Percentiles rank a stretch among this genome's conserved stretches.
Conservation (phyloP, 306 rosid species). For the Vachellia collinsii region DNA sequence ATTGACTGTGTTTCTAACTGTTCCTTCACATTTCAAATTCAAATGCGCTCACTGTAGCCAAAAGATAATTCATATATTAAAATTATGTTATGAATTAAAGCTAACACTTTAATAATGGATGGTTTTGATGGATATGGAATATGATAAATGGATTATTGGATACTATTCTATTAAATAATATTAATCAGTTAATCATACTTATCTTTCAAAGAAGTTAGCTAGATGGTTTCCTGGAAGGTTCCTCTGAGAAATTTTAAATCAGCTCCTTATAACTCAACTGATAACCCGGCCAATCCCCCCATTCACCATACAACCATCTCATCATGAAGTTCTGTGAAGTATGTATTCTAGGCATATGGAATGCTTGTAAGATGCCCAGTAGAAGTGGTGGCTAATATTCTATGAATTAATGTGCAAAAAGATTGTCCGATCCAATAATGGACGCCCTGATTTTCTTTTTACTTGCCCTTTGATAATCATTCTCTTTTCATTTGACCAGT, state of each 20-base stretch:
- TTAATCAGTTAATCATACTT: not conserved
- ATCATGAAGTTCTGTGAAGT: not conserved
- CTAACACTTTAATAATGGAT: not conserved
- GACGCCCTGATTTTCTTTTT: constrained; percentile 6
- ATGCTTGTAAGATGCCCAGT: not conserved
- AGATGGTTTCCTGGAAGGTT: not conserved
- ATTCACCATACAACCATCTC: not conserved
- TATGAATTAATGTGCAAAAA: not conserved
- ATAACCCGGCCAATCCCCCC: not conserved
- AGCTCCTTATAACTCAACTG: not conserved
- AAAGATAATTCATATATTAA: not conserved
- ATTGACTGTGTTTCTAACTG: not conserved
- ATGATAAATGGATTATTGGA: not conserved
- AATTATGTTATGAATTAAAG: not conserved
- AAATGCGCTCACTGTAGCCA: not conserved
- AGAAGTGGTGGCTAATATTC: not conserved
- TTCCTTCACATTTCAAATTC: not conserved
- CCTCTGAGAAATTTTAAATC: not conserved
- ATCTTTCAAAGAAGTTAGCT: not conserved
- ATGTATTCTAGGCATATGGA: not conserved
- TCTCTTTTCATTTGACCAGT: not conserved
- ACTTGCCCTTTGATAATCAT: not conserved
- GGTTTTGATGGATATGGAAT: not conserved
- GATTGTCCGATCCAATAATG: not conserved
- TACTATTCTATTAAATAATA: not conserved